These are phyloP conservation scores for Thinopyrum elongatum DNA, from an alignment of 176 grass and related monocot genomes.

Conservation along the genomic window DNA sequence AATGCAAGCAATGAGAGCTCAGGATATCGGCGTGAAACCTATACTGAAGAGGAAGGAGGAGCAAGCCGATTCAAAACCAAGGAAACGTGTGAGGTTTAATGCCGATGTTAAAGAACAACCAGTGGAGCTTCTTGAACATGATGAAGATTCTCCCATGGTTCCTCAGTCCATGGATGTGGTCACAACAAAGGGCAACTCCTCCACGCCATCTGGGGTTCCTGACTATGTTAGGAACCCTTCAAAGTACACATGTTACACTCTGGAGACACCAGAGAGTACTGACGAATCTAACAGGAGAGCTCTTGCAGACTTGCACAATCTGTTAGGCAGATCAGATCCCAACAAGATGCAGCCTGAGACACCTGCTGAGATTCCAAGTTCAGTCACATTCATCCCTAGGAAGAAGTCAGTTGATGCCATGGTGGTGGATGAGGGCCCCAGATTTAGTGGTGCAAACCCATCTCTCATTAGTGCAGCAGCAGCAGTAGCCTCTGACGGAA, in stretches of 20 bases:
- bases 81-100: constrained; percentile 87
- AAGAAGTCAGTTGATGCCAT: constrained; percentile 75
- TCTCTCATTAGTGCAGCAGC: constrained; percentile 35
- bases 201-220: constrained; percentile 44
- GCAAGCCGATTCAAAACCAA: constrained; percentile 62
- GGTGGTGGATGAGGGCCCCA: constrained; percentile 53
- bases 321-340: constrained; percentile 55
- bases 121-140: constrained; percentile 40
- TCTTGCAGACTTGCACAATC: constrained; percentile 64
- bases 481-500: constrained; percentile 48
- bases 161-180: constrained; percentile 46
- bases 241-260: constrained; percentile 83
- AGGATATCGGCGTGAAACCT: constrained; percentile 61
- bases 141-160: constrained; percentile 50
- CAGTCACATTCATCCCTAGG: constrained; percentile 68
- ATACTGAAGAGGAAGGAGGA: constrained; percentile 91
- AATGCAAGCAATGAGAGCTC: constrained; percentile 28
- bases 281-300: constrained; percentile 70
- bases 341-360: constrained; percentile 35
- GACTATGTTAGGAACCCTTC: constrained; percentile 88
- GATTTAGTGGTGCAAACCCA: constrained; percentile 25
- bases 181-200: constrained; percentile 19
- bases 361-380: constrained; percentile 57
- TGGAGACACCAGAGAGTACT: constrained; percentile 45
- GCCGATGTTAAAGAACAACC: constrained; percentile 50